phyloP scores from a whole-genome alignment of 768 basidiomycete species.

The Russula foetens region DNA sequence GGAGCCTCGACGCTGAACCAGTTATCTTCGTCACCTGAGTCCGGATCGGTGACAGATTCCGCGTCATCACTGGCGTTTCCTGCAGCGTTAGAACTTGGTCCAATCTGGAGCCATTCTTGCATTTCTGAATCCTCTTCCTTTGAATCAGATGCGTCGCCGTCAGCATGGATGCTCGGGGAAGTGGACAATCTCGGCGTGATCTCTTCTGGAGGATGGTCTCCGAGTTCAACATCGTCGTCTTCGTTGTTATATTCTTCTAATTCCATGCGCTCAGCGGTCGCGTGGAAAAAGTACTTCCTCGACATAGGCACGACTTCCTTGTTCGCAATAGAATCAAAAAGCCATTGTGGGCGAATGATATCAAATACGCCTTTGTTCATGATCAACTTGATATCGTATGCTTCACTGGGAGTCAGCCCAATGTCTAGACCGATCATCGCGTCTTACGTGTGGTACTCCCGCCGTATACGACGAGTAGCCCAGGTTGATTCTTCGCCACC shows the following conservation, averaged over 20 bases:
- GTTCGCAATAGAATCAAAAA: slow-evolving; percentile 64
- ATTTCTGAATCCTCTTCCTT: slow-evolving; percentile 29
- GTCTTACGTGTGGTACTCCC: slow-evolving; percentile 59
- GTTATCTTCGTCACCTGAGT: slow-evolving; percentile 57
- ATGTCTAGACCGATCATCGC: too few species aligned
- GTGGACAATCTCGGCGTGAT: background rate
- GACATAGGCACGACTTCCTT: slow-evolving; percentile 50
- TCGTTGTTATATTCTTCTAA: slow-evolving; percentile 41
- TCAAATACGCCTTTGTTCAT: slow-evolving; percentile 65
- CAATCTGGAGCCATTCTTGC: slow-evolving; percentile 21
- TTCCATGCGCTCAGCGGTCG: slow-evolving; percentile 42
- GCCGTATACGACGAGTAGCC: slow-evolving; percentile 56
- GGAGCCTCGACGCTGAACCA: slow-evolving; percentile 28
- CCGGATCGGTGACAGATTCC: slow-evolving; percentile 53
- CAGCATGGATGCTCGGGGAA: background rate
- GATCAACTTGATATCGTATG: slow-evolving; percentile 61
- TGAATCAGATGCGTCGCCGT: slow-evolving; percentile 6
- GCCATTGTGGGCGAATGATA: slow-evolving; percentile 76
- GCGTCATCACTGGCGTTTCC: slow-evolving; percentile 27
- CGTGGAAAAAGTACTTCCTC: slow-evolving; percentile 79
- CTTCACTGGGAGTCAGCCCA: slow-evolving; percentile 30
- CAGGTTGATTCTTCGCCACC: slow-evolving; percentile 46
- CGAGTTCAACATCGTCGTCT: background rate
- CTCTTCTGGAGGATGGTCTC: background rate
- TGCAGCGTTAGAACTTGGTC: slow-evolving; percentile 25